Percentiles rank a stretch among this genome's conserved stretches.
These are phyloP conservation scores for Globisporangium radiosum DNA, from an alignment of 352 stramenopile species.

Conservation along the genomic window DNA sequence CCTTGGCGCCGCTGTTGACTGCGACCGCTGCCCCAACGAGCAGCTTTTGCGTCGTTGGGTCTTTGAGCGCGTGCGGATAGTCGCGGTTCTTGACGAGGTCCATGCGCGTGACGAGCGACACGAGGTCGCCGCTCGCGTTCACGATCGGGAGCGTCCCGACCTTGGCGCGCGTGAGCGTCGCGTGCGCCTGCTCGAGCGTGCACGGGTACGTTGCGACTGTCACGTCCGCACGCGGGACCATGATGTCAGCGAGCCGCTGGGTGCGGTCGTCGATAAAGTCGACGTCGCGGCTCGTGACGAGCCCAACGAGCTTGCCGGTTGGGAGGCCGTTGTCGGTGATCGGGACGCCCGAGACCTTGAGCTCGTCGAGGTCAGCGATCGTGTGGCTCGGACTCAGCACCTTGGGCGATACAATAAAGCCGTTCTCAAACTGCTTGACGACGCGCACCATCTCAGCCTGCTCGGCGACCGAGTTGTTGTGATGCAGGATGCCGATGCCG, in stretches of 20 bases:
- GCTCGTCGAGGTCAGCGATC: constrained; percentile 88
- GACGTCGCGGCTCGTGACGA: constrained; percentile 97
- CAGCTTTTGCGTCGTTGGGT: constrained; percentile 91
- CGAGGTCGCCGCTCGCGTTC: constrained; percentile 91
- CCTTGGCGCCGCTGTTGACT: constrained; percentile 90
- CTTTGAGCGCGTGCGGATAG: constrained; percentile 92
- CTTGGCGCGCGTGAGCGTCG: constrained; percentile 95
- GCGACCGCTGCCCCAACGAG: constrained; percentile 95
- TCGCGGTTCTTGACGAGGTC: constrained; percentile 96
- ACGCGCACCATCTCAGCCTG: constrained; percentile 87
- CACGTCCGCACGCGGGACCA: constrained; percentile 77
- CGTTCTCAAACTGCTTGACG: constrained; percentile 99
- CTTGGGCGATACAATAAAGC: constrained; percentile 98
- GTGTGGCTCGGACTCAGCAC: constrained; percentile 91
- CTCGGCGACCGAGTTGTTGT: constrained; percentile 94
- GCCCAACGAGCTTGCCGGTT: constrained; percentile 93
- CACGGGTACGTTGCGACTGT: constrained; percentile 90
- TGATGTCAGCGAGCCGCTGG: constrained; percentile 54
- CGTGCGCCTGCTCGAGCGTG: constrained; percentile 93
- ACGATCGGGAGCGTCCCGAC: constrained; percentile 99
- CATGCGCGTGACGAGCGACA: constrained; percentile 95
- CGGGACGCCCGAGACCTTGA: constrained; percentile 96
- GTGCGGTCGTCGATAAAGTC: constrained; percentile 94
- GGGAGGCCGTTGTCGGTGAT: constrained; percentile 96
- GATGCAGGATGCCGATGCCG: constrained; percentile 98